Conservation (phyloP, 768 basidiomycete species). For the Hericium erinaceus region DNA sequence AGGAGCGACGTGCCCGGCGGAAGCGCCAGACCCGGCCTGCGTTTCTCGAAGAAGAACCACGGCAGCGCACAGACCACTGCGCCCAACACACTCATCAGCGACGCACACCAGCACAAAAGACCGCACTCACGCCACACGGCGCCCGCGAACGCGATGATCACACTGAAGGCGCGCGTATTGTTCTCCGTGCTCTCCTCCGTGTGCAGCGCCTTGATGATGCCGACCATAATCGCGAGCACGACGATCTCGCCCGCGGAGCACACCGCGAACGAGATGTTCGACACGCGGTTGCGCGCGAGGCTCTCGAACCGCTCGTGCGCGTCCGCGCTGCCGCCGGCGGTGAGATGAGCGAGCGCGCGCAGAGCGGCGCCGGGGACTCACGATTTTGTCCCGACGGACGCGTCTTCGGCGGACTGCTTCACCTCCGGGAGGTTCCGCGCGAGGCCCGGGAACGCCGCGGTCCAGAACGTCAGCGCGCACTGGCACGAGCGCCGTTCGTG, state of each 20-base stretch:
- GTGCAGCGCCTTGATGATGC: slow-evolving; percentile 59
- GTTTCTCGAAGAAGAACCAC: slow-evolving; percentile 66
- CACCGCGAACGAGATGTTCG: slow-evolving; percentile 66
- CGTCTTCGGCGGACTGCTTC: slow-evolving; percentile 36
- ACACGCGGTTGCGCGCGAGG: slow-evolving; percentile 60
- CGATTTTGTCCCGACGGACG: slow-evolving; percentile 37
- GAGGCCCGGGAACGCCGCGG: slow-evolving; percentile 72
- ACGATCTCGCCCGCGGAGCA: slow-evolving; percentile 63
- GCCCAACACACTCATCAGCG: background rate
- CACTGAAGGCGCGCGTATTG: slow-evolving; percentile 68
- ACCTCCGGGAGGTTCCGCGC: slow-evolving; percentile 64
- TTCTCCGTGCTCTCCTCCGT: slow-evolving; percentile 54
- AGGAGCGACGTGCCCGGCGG: slow-evolving; percentile 46
- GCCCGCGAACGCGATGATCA: slow-evolving; percentile 70
- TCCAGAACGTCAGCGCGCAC: slow-evolving; percentile 74
- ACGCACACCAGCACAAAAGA: background rate
- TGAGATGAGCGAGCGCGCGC: background rate
- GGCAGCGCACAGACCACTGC: slow-evolving; percentile 59
- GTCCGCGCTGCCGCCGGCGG: slow-evolving; percentile 23
- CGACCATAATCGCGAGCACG: slow-evolving; percentile 64
- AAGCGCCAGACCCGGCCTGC: slow-evolving; percentile 52
- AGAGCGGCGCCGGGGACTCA: slow-evolving; percentile 16
- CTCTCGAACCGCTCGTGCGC: slow-evolving; percentile 51
- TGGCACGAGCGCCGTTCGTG: slow-evolving; percentile 15
- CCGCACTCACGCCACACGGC: slow-evolving; percentile 56